Evolutionary conservation across 1,284 basidiomycete genomes (phyloP).

Genomic region (Apiotrichum veenhuisii): DNA sequence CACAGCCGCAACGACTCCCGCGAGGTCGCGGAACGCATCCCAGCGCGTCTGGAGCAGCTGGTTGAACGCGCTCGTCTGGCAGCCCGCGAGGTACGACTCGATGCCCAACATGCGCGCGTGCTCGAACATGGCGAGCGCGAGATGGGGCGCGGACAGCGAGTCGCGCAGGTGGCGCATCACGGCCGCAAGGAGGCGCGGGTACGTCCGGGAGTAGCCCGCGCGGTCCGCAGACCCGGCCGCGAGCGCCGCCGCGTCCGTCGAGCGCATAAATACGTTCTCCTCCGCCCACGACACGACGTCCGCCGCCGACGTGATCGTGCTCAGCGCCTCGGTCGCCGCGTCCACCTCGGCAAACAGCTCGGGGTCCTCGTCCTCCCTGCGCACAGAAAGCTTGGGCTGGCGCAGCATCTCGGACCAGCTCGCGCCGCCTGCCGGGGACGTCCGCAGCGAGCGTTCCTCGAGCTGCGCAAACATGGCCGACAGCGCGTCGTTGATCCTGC

Average conservation of each 20-base stretch:
- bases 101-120: constrained; percentile 68
- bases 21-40: constrained; percentile 72
- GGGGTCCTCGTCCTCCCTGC: constrained; percentile 21
- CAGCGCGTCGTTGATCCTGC: constrained; percentile 26
- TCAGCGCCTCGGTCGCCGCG: constrained; percentile 69
- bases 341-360: constrained; percentile 54
- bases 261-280: constrained; percentile 59
- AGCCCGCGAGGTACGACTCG: constrained; percentile 77
- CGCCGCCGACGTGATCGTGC: constrained; percentile 63
- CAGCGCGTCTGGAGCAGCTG: constrained; percentile 75
- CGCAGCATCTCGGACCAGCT: background rate
- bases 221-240: constrained; percentile 16
- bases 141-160: constrained; percentile 71
- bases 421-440: background rate
- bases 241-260: background rate
- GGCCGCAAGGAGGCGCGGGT: constrained; percentile 67
- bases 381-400: background rate
- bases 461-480: constrained; percentile 24
- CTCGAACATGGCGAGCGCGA: constrained; percentile 76
- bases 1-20: constrained; percentile 65
- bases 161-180: constrained; percentile 72
- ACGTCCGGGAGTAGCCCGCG: constrained; percentile 55
- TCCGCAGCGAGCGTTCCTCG: background rate
- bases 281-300: constrained; percentile 73
- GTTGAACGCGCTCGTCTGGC: constrained; percentile 77